These are phyloP conservation scores for Knufia fluminis DNA, from an alignment of 2,329 filamentous ascomycete species.

Conservation along the genomic window DNA sequence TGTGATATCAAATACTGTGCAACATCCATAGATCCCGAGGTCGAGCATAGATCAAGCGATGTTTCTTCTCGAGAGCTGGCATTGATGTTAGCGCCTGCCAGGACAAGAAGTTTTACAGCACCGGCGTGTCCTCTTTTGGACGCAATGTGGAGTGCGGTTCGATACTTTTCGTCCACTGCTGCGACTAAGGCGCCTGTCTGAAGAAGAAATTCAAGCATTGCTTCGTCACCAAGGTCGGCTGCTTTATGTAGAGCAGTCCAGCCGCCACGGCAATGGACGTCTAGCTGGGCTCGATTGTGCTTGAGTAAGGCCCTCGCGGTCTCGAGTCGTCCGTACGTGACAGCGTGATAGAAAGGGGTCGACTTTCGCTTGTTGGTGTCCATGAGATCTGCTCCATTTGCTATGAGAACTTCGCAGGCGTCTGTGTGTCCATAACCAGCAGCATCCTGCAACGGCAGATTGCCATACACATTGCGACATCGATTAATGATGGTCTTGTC, in stretches of 20 bases:
- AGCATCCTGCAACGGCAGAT: conserved; percentile 19
- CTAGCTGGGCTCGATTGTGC: conserved; percentile 16
- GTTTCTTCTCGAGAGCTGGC: conserved; percentile 15
- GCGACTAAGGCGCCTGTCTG: conserved; percentile 23
- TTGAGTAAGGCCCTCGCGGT: conserved; percentile 17
- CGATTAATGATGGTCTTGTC: conserved; percentile 9
- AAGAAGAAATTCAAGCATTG: conserved; percentile 24
- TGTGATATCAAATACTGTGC: conserved; percentile 21
- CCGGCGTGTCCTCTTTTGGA: conserved; percentile 15
- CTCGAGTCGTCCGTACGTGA: conserved; percentile 13
- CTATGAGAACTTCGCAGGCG: conserved; percentile 17
- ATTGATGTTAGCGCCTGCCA: conserved; percentile 15
- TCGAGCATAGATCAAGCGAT: conserved; percentile 20
- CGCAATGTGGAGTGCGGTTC: conserved; percentile 19
- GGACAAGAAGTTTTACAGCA: conserved; percentile 15
- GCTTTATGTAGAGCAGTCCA: conserved; percentile 24
- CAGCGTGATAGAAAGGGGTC: conserved; percentile 21
- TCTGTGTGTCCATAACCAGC: conserved; percentile 16
- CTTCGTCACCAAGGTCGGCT: conserved; percentile 20
- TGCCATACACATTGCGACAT: conserved; percentile 24
- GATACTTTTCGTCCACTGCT: conserved; percentile 15
- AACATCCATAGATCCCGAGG: conserved; percentile 16
- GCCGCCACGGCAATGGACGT: conserved; percentile 14
- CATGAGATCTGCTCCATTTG: conserved; percentile 15
- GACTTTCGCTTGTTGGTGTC: conserved; percentile 14